A percentile compares a stretch with the other conserved stretches of the same genome.
Conservation (phyloP, 805 yeast species). For the Kuraishia piskuri region DNA sequence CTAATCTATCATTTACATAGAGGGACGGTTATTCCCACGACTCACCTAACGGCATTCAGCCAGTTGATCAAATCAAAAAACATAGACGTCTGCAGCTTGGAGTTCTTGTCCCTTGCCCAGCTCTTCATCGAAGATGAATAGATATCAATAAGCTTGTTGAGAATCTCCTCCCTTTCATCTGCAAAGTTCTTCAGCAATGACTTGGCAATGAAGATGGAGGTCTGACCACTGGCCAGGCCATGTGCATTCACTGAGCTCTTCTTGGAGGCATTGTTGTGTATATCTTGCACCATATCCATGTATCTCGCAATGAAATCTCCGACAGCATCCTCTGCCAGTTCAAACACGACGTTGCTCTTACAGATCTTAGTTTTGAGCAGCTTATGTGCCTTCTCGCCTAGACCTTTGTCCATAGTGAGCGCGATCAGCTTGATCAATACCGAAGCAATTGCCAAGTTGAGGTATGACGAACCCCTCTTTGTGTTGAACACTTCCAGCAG, state of each 20-base stretch:
- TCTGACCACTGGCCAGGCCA: conserved; percentile 51
- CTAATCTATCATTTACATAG: background rate
- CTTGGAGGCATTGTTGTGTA: conserved; percentile 35
- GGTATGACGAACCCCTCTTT: conserved; percentile 29
- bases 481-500: conserved; percentile 57
- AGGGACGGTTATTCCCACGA: conserved; percentile 2
- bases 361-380: conserved; percentile 53
- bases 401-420: conserved; percentile 56
- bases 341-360: conserved; percentile 27
- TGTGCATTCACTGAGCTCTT: conserved; percentile 37
- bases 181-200: conserved; percentile 32
- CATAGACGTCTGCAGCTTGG: conserved; percentile 43
- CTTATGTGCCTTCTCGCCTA: conserved; percentile 73
- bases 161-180: conserved; percentile 13
- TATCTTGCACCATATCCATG: conserved; percentile 22
- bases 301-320: conserved; percentile 10
- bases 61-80: conserved; percentile 79
- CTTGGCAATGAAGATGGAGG: conserved; percentile 59
- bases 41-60: conserved; percentile 43
- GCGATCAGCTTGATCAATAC: conserved; percentile 57
- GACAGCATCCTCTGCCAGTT: background rate
- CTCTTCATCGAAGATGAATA: conserved; percentile 46
- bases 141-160: conserved; percentile 41
- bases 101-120: conserved; percentile 47
- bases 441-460: conserved; percentile 34